phyloP scores from a whole-genome alignment of 2,329 filamentous ascomycete species.

The Penicillium sp. region DNA sequence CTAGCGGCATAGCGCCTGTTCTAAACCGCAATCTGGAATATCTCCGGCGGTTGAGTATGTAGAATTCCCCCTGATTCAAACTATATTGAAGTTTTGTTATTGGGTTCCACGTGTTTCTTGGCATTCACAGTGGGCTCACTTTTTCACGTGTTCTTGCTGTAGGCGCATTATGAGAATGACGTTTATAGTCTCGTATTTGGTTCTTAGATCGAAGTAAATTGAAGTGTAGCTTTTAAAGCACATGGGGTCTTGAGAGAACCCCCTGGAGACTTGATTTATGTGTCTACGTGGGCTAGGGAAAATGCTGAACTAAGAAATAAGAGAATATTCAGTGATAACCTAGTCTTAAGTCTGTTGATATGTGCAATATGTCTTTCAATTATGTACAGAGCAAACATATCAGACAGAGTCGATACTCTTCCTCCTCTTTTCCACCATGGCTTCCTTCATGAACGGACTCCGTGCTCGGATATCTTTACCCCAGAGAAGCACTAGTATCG shows the following conservation, averaged over 20 bases:
- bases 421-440: constrained; percentile 25
- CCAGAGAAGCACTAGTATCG: constrained; percentile 38
- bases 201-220: background rate
- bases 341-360: background rate
- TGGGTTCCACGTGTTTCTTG: constrained; percentile 2
- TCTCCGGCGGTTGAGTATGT: constrained; percentile 10
- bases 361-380: background rate
- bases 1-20: constrained; percentile 12
- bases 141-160: background rate
- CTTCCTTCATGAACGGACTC: constrained; percentile 27
- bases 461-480: constrained; percentile 37
- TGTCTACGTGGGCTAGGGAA: no score
- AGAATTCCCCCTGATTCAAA: constrained; percentile 12
- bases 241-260: background rate
- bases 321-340: background rate
- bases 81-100: constrained; percentile 10
- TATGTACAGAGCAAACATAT: constrained; percentile 3
- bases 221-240: background rate
- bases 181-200: background rate
- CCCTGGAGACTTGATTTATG: background rate
- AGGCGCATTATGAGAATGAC: background rate
- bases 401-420: constrained; percentile 22
- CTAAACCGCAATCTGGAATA: constrained; percentile 24
- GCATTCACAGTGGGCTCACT: background rate
- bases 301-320: background rate